Conservation (phyloP, 2,329 filamentous ascomycete genomes). For the Clonostachys rhizophaga region DNA sequence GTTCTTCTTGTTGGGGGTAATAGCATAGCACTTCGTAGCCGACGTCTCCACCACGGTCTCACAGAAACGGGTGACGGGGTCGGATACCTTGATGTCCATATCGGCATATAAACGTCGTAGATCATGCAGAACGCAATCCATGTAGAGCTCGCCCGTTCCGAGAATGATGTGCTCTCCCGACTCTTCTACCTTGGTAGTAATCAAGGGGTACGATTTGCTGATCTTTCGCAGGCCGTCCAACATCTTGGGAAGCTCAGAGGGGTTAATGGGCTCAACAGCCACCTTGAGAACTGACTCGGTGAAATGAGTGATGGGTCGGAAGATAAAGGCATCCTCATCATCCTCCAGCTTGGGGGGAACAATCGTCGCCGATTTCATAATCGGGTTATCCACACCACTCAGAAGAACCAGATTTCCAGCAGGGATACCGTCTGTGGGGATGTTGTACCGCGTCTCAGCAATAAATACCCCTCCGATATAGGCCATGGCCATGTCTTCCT, state of each 20-base stretch:
- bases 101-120: slow-evolving; percentile 90
- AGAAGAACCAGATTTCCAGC: slow-evolving; percentile 93
- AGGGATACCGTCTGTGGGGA: slow-evolving; percentile 85
- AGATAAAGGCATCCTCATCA: slow-evolving; percentile 91
- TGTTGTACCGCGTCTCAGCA: slow-evolving; percentile 87
- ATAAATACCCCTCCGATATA: slow-evolving; percentile 86
- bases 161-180: slow-evolving; percentile 94
- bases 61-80: slow-evolving; percentile 95
- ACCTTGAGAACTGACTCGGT: slow-evolving; percentile 98
- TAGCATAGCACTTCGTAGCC: slow-evolving; percentile 94
- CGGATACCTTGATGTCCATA: slow-evolving; percentile 99
- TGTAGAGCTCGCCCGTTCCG: slow-evolving; percentile 97
- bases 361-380: slow-evolving; percentile 94
- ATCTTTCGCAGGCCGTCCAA: slow-evolving; percentile 92
- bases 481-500: slow-evolving; percentile 92
- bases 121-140: slow-evolving; percentile 98
- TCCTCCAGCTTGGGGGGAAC: slow-evolving; percentile 76
- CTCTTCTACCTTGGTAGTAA: slow-evolving; percentile 96
- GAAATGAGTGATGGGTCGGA: slow-evolving; percentile 88
- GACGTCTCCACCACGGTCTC: slow-evolving; percentile 97
- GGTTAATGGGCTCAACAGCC: slow-evolving; percentile 96
- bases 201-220: slow-evolving; percentile 95
- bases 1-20: slow-evolving; percentile 99
- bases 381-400: slow-evolving; percentile 91
- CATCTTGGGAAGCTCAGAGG: slow-evolving; percentile 98